Percentiles rank a stretch among this genome's conserved stretches.
Evolutionary conservation across 2,329 filamentous ascomycete genomes (phyloP).

Genomic region (Elsinoe batatas): DNA sequence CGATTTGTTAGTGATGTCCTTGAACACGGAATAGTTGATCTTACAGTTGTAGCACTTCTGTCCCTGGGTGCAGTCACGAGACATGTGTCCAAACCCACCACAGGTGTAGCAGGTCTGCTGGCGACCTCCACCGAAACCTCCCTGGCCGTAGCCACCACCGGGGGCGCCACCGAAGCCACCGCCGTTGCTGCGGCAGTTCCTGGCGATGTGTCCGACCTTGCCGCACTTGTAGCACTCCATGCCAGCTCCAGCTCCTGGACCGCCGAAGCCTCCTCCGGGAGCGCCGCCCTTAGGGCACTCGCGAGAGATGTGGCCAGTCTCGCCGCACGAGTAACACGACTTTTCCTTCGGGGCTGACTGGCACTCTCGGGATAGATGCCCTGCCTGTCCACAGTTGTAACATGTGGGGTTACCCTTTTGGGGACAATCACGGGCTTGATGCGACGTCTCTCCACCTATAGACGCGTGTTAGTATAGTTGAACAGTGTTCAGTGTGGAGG

Average conservation of each 20-base stretch:
- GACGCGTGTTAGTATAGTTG: slow-evolving; percentile 14
- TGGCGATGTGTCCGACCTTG: slow-evolving; percentile 90
- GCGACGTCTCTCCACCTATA: slow-evolving; percentile 39
- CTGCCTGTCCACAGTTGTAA: slow-evolving; percentile 32
- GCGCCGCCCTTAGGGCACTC: slow-evolving; percentile 51
- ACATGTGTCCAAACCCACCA: slow-evolving; percentile 94
- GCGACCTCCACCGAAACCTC: slow-evolving; percentile 12
- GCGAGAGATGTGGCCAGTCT: slow-evolving; percentile 60
- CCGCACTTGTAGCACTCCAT: slow-evolving; percentile 92
- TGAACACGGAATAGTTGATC: slow-evolving; percentile 22
- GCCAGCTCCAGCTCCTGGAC: slow-evolving; percentile 31
- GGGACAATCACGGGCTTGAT: slow-evolving; percentile 43
- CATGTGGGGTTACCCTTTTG: slow-evolving; percentile 38
- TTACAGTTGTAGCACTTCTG: slow-evolving; percentile 99
- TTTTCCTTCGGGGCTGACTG: slow-evolving; percentile 80
- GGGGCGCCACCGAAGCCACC: slow-evolving; percentile 40
- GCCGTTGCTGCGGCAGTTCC: slow-evolving; percentile 67
- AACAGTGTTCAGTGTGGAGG: not conserved
- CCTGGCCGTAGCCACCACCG: slow-evolving; percentile 33
- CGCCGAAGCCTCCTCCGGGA: slow-evolving; percentile 38
- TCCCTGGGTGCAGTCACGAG: slow-evolving; percentile 94
- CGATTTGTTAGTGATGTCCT: slow-evolving; percentile 20
- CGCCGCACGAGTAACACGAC: slow-evolving; percentile 63
- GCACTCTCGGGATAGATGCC: slow-evolving; percentile 68
- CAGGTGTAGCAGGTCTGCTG: slow-evolving; percentile 94